Evolutionary conservation across 331 rosid species (phyloP).

Genomic region (Rhamnella rubrinervis): DNA sequence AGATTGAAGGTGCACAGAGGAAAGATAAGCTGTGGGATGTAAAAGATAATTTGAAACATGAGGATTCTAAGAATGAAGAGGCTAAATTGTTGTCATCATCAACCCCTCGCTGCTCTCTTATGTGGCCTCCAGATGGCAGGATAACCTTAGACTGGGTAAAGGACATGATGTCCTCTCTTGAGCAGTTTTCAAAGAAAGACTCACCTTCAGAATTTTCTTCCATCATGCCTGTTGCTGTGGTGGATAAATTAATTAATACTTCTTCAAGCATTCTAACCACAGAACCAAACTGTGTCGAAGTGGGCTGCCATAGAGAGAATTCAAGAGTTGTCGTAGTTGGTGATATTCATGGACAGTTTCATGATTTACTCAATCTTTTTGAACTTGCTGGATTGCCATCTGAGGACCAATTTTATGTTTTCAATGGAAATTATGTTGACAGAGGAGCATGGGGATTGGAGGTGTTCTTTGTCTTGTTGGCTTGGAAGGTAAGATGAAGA

Average conservation of each 20-base stretch:
- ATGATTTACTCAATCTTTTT: slow-evolving; percentile 64
- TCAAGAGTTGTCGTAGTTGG: slow-evolving; percentile 81
- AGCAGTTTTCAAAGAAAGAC: slow-evolving; percentile 43
- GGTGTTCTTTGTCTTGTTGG: slow-evolving; percentile 74
- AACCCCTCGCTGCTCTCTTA: slow-evolving; percentile 38
- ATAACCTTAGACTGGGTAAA: slow-evolving; percentile 74
- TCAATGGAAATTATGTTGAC: slow-evolving; percentile 83
- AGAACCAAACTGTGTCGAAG: slow-evolving; percentile 80
- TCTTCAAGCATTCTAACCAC: slow-evolving; percentile 53
- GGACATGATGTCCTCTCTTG: slow-evolving; percentile 61
- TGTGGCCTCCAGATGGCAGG: slow-evolving; percentile 67
- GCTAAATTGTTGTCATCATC: slow-evolving; percentile 33
- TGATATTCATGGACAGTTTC: slow-evolving; percentile 78
- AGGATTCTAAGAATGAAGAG: slow-evolving; percentile 18
- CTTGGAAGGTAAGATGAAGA: slow-evolving; percentile 78
- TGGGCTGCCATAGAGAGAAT: slow-evolving; percentile 60
- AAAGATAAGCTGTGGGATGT: neutral
- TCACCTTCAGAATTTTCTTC: slow-evolving; percentile 50
- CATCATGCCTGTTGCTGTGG: slow-evolving; percentile 52
- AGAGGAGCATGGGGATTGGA: slow-evolving; percentile 88
- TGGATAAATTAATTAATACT: slow-evolving; percentile 47
- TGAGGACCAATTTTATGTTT: slow-evolving; percentile 67
- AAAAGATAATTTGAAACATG: slow-evolving; percentile 2
- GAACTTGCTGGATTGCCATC: slow-evolving; percentile 68
- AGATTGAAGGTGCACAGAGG: neutral